Evolutionary conservation across 768 basidiomycete genomes (phyloP).

Genomic region (Grammothele lineata): DNA sequence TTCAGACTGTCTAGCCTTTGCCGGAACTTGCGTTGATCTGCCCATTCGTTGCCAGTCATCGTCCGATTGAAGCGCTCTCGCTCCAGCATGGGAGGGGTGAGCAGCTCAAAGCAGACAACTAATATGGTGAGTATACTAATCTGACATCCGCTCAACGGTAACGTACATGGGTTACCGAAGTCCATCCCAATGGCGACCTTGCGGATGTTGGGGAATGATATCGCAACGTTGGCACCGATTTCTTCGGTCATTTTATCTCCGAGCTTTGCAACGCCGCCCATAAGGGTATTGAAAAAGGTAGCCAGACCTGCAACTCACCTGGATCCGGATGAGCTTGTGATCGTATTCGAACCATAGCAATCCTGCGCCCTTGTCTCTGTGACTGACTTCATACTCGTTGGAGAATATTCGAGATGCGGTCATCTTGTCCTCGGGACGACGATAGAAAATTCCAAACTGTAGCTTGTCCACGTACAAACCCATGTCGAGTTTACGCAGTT

Average conservation of each 20-base stretch:
- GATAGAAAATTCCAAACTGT: slow-evolving; percentile 64
- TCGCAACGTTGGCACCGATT: slow-evolving; percentile 45
- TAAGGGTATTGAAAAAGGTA: not conserved
- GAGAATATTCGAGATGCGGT: slow-evolving; percentile 44
- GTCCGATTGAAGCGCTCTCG: slow-evolving; percentile 53
- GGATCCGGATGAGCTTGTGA: slow-evolving; percentile 60
- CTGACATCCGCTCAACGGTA: not conserved
- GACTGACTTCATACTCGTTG: slow-evolving; percentile 62
- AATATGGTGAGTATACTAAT: not conserved
- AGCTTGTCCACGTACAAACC: slow-evolving; percentile 54
- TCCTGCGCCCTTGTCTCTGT: slow-evolving; percentile 39
- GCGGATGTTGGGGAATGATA: slow-evolving; percentile 55
- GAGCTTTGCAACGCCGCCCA: slow-evolving; percentile 35
- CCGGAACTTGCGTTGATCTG: slow-evolving; percentile 45
- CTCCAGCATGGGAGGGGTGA: slow-evolving; percentile 63
- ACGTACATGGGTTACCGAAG: slow-evolving; percentile 56
- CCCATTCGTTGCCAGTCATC: slow-evolving; percentile 35
- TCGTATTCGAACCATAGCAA: slow-evolving; percentile 64
- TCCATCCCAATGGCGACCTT: slow-evolving; percentile 61
- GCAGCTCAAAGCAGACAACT: slow-evolving; percentile 69
- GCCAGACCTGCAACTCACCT: slow-evolving; percentile 34
- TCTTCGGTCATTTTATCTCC: slow-evolving; percentile 52
- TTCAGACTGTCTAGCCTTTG: slow-evolving; percentile 57
- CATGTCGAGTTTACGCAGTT: slow-evolving; percentile 38
- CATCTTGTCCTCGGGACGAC: slow-evolving; percentile 17